Base-by-base conservation (phyloP, 2,329 filamentous ascomycete genomes). In the Aspergillus novofumigatus region DNA sequence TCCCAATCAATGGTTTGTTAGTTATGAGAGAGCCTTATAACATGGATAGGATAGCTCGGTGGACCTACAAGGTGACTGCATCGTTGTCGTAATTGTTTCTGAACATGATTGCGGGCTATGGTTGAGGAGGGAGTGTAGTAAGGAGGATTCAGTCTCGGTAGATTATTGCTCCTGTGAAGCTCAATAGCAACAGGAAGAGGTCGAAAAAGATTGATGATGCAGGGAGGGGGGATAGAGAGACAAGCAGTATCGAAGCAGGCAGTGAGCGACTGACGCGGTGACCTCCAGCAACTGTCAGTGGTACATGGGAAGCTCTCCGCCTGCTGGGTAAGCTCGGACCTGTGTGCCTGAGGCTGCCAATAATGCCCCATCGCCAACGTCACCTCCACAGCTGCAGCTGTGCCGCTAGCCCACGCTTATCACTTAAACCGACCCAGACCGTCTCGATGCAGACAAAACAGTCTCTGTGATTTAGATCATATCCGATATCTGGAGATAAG, bases 31-130 rank as follows among this genome's bases (percentile, higher is more conserved):
- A 56, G 26, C 56, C 42, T 53, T 47, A 47, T 47, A 38, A 42
- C 23, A 45, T 25, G 62, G 41, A 51, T 58, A 57, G 48, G 59
- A 63, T 58, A 72, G 79, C 88, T 80, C 42, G 54, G 49, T 54
- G 53, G 60, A 42, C 63, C 69, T 84, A 96, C 92, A 97, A 99
- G 80, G 94, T 99, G 80, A 97, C 92, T 63, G 93, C 96, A 80
- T 99, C 94, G 86, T 99, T 99, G 82, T 99, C 94, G 84, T 99
- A 99, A 80, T 97, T 97, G 84, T 99, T 99, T 80, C 94, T 86
- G 82, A 99, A 99, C 94, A 99, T 97, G 72, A 52, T 58, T 59
- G 53, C 52, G 26, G 52, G 55, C 55, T 53, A 52, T 57, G 51
- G 55, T 47, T 11, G 48, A 55, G 52, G 52, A 54, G 49, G 26